A percentile compares a stretch with the other conserved stretches of the same genome.
phyloP scores from a whole-genome alignment of 1,139 yeast species.

The Yamadazyma aaseri region DNA sequence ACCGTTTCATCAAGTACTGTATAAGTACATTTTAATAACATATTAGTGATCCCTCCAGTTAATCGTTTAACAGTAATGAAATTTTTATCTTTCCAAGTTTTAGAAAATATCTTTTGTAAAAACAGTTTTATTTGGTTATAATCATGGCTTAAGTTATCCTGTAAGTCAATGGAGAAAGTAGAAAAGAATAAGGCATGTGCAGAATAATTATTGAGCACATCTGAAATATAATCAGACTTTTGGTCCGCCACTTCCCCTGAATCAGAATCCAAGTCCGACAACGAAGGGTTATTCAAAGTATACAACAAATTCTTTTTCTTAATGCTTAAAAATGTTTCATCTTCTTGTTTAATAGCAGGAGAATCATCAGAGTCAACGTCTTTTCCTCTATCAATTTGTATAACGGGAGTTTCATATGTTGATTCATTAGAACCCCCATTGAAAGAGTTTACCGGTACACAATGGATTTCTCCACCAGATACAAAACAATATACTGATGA shows the following conservation, averaged over 20 bases:
- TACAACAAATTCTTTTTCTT: slow-evolving; percentile 40
- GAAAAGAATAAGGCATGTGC: slow-evolving; percentile 44
- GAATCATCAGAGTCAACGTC: too few relatives aligned
- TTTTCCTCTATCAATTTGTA: too few relatives aligned
- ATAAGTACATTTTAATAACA: slow-evolving; percentile 55
- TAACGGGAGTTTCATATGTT: too few relatives aligned
- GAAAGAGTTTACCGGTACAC: slow-evolving; percentile 34
- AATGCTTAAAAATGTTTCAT: slow-evolving; percentile 18
- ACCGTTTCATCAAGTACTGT: slow-evolving; percentile 34
- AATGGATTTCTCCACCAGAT: slow-evolving; percentile 37
- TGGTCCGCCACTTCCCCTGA: slow-evolving; percentile 13
- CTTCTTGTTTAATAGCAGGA: too few relatives aligned
- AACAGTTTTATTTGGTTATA: slow-evolving; percentile 33
- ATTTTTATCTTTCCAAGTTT: slow-evolving; percentile 25
- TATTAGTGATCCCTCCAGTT: slow-evolving; percentile 82
- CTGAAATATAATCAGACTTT: slow-evolving; percentile 13
- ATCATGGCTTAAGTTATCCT: slow-evolving; percentile 28
- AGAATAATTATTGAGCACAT: slow-evolving; percentile 25
- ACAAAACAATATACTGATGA: slow-evolving; percentile 41
- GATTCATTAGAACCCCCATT: slow-evolving; percentile 17
- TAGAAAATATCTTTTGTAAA: slow-evolving; percentile 35
- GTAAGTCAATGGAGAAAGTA: slow-evolving; percentile 32
- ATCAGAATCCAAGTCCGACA: slow-evolving; percentile 40
- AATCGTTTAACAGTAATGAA: slow-evolving; percentile 38
- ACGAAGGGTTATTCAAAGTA: slow-evolving; percentile 43